These are phyloP conservation scores for Aphanomyces astaci DNA, from an alignment of 352 stramenopile species.

Conservation along the genomic window DNA sequence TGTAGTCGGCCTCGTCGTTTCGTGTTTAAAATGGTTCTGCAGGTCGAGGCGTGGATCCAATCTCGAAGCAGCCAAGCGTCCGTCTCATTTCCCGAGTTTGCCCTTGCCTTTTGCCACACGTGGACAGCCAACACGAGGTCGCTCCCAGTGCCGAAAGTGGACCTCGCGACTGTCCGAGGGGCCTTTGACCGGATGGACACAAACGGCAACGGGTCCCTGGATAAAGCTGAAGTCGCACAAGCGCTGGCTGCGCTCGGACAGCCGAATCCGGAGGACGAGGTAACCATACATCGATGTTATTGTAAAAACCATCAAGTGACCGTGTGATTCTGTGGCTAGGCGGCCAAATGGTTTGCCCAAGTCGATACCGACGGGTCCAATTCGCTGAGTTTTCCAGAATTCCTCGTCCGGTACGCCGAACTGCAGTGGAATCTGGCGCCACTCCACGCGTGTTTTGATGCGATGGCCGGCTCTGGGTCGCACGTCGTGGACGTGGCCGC, in stretches of 20 bases:
- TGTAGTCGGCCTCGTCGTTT: slow-evolving; percentile 14
- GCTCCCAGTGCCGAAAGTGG: slow-evolving; percentile 37
- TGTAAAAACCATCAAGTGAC: no score
- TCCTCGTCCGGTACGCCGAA: slow-evolving; percentile 52
- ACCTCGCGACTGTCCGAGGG: slow-evolving; percentile 33
- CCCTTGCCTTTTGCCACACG: slow-evolving; percentile 35
- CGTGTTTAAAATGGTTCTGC: background rate
- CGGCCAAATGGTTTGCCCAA: slow-evolving; percentile 34
- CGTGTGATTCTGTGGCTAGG: slow-evolving; percentile 23
- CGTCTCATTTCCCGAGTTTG: slow-evolving; percentile 49
- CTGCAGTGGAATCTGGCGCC: slow-evolving; percentile 34
- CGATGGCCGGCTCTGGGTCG: background rate
- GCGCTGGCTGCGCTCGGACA: slow-evolving; percentile 36
- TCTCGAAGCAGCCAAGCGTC: slow-evolving; percentile 25
- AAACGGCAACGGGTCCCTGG: slow-evolving; percentile 34
- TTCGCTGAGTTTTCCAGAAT: slow-evolving; percentile 49
- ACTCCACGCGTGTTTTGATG: slow-evolving; percentile 36
- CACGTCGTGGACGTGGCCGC: background rate
- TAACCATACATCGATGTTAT: no score
- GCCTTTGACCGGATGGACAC: slow-evolving; percentile 40
- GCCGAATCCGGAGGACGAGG: slow-evolving; percentile 12
- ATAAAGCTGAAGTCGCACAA: slow-evolving; percentile 32
- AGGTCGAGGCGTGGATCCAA: slow-evolving; percentile 29
- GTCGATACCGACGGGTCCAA: slow-evolving; percentile 32
- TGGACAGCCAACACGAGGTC: slow-evolving; percentile 28